These are phyloP conservation scores for Macrophomina tecta DNA, from an alignment of 2,329 filamentous ascomycete genomes.

Conservation along the genomic window DNA sequence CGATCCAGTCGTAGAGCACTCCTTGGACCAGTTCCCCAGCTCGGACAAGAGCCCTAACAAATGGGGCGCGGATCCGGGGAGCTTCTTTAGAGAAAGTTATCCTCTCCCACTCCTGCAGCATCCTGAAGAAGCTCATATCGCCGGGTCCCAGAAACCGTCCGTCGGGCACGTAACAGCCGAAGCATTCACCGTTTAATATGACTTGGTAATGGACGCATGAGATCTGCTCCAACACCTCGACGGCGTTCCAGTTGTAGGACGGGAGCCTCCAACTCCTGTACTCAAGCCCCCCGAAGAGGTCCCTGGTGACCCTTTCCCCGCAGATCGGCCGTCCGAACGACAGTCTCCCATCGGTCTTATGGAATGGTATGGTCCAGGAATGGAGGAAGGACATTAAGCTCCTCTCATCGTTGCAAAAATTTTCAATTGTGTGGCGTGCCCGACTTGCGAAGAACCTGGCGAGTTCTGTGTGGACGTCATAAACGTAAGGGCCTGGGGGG, in stretches of 20 bases:
- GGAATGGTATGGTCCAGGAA: slow-evolving; percentile 2
- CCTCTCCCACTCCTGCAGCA: slow-evolving; percentile 13
- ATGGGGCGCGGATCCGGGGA: slow-evolving; percentile 5
- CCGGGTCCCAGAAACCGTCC: neutral
- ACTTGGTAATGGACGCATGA: slow-evolving; percentile 8
- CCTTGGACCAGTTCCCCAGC: slow-evolving; percentile 4
- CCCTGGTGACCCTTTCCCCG: neutral
- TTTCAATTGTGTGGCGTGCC: neutral
- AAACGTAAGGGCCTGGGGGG: slow-evolving; percentile 3
- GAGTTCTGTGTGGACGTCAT: neutral
- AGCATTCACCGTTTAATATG: neutral
- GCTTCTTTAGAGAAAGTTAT: neutral
- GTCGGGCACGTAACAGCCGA: slow-evolving; percentile 11
- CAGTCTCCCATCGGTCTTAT: neutral
- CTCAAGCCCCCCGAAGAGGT: slow-evolving; percentile 10
- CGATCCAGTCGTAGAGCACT: slow-evolving; percentile 17
- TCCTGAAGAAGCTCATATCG: slow-evolving; percentile 4
- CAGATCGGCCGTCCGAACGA: slow-evolving; percentile 13
- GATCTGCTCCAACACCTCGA: slow-evolving; percentile 15
- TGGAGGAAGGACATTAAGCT: slow-evolving; percentile 17
- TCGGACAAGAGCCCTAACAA: neutral
- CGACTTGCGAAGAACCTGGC: slow-evolving; percentile 1
- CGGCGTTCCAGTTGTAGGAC: slow-evolving; percentile 17
- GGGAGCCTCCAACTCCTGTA: slow-evolving; percentile 11
- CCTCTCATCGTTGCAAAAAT: slow-evolving; percentile 2